phyloP scores from a whole-genome alignment of 345 rosid genomes.

The Rhodamnia rubescens region DNA sequence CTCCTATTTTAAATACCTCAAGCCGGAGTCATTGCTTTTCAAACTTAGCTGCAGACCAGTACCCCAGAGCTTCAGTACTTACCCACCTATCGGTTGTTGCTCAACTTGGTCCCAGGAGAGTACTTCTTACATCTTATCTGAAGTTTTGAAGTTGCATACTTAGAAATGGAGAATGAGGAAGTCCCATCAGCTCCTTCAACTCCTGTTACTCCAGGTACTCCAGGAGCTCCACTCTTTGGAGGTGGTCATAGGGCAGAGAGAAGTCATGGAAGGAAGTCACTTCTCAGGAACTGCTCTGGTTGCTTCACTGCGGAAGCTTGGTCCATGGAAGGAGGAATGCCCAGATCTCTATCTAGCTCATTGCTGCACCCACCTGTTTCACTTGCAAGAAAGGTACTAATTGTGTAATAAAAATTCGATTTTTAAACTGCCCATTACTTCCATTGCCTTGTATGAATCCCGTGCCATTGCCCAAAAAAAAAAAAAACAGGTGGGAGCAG shows the following conservation, averaged over 20 bases:
- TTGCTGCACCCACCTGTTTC: conserved; percentile 56
- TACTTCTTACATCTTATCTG: background rate
- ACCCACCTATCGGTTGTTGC: background rate
- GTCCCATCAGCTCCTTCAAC: conserved; percentile 59
- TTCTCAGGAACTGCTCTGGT: conserved; percentile 37
- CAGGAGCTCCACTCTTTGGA: conserved; percentile 54
- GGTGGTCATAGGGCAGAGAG: conserved; percentile 18
- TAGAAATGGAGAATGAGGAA: conserved; percentile 42
- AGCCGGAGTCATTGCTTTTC: background rate
- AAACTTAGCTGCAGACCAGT: background rate
- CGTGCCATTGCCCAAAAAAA: background rate
- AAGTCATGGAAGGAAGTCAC: conserved; percentile 31
- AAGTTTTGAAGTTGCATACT: background rate
- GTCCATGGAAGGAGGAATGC: conserved; percentile 63
- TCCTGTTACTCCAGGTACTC: conserved; percentile 66
- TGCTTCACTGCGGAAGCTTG: conserved; percentile 66
- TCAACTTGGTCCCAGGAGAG: background rate
- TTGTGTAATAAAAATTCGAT: background rate
- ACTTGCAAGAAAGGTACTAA: conserved; percentile 56
- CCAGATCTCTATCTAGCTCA: conserved; percentile 58
- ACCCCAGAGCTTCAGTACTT: background rate
- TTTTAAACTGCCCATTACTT: background rate
- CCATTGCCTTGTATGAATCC: background rate
- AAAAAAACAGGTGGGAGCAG: conserved; percentile 67
- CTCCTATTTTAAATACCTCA: background rate